These are phyloP conservation scores for Gloeopeniophorella convolvens DNA, from an alignment of 768 basidiomycete species.

Conservation along the genomic window DNA sequence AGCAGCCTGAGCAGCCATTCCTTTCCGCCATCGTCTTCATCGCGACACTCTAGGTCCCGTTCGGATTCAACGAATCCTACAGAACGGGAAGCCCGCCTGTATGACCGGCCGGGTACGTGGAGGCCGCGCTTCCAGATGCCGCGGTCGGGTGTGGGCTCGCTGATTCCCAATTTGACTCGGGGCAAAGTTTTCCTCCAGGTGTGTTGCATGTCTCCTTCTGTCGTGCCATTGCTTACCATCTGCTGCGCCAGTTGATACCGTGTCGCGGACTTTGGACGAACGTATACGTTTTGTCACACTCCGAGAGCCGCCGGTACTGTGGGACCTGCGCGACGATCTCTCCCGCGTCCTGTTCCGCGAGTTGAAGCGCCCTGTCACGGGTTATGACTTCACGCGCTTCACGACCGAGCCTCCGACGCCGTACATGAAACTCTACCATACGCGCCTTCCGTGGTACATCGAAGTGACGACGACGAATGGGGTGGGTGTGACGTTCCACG, in stretches of 20 bases:
- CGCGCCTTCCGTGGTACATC: slow-evolving; percentile 60
- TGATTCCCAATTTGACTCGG: slow-evolving; percentile 22
- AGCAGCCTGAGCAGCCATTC: neutral
- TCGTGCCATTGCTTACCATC: neutral
- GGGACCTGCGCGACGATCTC: slow-evolving; percentile 45
- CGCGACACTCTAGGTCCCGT: neutral
- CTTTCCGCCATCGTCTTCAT: slow-evolving; percentile 2
- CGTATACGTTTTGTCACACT: slow-evolving; percentile 26
- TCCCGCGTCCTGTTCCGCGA: slow-evolving; percentile 38
- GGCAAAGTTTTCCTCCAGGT: slow-evolving; percentile 21
- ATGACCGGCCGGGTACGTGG: slow-evolving; percentile 25
- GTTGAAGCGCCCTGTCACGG: slow-evolving; percentile 37
- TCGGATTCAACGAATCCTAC: neutral
- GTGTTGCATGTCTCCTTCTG: neutral
- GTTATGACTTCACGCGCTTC: slow-evolving; percentile 47
- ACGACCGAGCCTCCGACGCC: slow-evolving; percentile 45
- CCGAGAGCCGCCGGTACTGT: slow-evolving; percentile 34
- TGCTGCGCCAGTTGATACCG: slow-evolving; percentile 6
- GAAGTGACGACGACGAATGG: slow-evolving; percentile 42
- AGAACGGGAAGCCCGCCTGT: slow-evolving; percentile 7
- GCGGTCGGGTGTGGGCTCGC: slow-evolving; percentile 20
- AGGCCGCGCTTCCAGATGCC: slow-evolving; percentile 29
- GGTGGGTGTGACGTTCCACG: slow-evolving; percentile 52
- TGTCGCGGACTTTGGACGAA: slow-evolving; percentile 22
- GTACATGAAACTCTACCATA: slow-evolving; percentile 50